Evolutionary conservation across 371 early-diverging fungal genomes (phyloP).

Genomic region (Fennellomyces sp.): DNA sequence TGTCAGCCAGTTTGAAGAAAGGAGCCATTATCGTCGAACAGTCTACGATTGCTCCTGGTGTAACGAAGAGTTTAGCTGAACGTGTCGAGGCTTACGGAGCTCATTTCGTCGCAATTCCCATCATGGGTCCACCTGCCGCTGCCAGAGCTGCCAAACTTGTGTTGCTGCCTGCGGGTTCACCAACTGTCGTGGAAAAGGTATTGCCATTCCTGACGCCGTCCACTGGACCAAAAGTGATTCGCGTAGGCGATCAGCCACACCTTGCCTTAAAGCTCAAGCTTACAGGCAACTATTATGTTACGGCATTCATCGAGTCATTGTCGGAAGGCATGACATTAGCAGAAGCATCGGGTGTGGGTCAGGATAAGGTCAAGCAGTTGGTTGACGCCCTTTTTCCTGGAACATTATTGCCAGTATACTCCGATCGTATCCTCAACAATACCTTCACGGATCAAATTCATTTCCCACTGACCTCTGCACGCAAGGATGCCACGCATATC

Average conservation of each 20-base stretch:
- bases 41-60: slow-evolving; percentile 39
- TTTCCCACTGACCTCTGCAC: slow-evolving; percentile 31
- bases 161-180: slow-evolving; percentile 33
- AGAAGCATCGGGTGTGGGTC: slow-evolving; percentile 57
- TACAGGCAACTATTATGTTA: slow-evolving; percentile 70
- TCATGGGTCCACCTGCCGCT: slow-evolving; percentile 45
- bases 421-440: slow-evolving; percentile 35
- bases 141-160: slow-evolving; percentile 34
- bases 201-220: slow-evolving; percentile 30
- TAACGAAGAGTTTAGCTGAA: slow-evolving; percentile 14
- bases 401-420: slow-evolving; percentile 30
- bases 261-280: slow-evolving; percentile 59
- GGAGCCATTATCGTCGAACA: slow-evolving; percentile 43
- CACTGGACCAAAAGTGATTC: slow-evolving; percentile 40
- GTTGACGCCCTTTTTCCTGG: slow-evolving; percentile 58
- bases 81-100: slow-evolving; percentile 14
- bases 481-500: slow-evolving; percentile 46
- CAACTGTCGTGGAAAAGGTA: slow-evolving; percentile 12
- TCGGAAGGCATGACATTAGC: slow-evolving; percentile 74
- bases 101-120: slow-evolving; percentile 36
- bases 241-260: slow-evolving; percentile 50
- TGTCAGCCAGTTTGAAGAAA: slow-evolving; percentile 17
- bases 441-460: slow-evolving; percentile 32
- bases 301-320: slow-evolving; percentile 57
- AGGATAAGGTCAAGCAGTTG: slow-evolving; percentile 59